phyloP scores from a whole-genome alignment of 306 rosid species.

The Mucuna pruriens region DNA sequence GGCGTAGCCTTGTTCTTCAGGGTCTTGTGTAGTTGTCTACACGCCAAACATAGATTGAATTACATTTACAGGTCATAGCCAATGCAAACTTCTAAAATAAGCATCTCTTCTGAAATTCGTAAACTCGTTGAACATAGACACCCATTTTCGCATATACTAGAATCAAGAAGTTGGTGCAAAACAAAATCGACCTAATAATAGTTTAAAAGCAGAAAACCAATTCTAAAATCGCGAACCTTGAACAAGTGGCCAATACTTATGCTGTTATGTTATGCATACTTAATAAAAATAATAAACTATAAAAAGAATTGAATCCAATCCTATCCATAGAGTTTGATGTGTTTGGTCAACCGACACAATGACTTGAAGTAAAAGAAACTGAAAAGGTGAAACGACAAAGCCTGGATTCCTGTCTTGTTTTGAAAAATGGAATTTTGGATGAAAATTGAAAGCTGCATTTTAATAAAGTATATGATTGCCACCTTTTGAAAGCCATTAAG shows the following conservation, averaged over 20 bases:
- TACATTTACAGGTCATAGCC: constrained; percentile 35
- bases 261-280: too few species aligned
- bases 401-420: constrained; percentile 39
- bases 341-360: constrained; percentile 11
- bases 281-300: neutral
- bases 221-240: neutral
- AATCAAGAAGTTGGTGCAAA: neutral
- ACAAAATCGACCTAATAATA: constrained; percentile 4
- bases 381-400: constrained; percentile 30
- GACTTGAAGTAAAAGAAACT: constrained; percentile 11
- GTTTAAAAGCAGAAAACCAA: neutral
- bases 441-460: constrained; percentile 31
- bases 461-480: neutral
- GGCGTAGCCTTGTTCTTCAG: neutral
- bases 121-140: constrained; percentile 34
- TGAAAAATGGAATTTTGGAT: constrained; percentile 29
- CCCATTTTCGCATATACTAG: constrained; percentile 8
- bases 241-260: neutral
- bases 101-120: neutral
- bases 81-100: constrained; percentile 26
- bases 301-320: neutral
- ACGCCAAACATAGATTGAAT: constrained; percentile 31
- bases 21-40: constrained; percentile 2
- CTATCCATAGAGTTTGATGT: neutral
- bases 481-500: neutral